A percentile compares a stretch with the other conserved stretches of the same genome.
phyloP scores from a whole-genome alignment of 768 basidiomycete species.

The Lactifluus volemus region DNA sequence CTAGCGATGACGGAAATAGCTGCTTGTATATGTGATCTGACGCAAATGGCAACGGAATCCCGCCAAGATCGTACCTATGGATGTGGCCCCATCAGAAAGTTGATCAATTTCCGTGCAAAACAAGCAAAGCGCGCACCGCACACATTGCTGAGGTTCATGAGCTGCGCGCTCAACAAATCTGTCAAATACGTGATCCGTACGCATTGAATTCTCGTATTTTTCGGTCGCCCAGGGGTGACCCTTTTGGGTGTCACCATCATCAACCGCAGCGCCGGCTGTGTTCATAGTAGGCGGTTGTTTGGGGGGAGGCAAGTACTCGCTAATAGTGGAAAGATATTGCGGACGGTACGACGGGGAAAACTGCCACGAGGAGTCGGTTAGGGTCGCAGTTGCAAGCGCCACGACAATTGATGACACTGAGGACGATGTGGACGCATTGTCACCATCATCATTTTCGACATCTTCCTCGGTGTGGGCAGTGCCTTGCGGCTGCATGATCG shows the following conservation, averaged over 20 bases:
- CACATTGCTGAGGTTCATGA: conserved; percentile 72
- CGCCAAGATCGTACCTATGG: conserved; percentile 77
- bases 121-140: conserved; percentile 49
- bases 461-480: not conserved
- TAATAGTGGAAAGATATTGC: conserved; percentile 63
- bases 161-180: conserved; percentile 67
- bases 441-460: conserved; percentile 23
- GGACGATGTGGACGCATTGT: conserved; percentile 30
- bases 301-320: conserved; percentile 60
- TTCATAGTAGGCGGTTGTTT: conserved; percentile 33
- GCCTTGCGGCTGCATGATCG: not conserved
- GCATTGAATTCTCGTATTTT: conserved; percentile 70
- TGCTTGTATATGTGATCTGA: conserved; percentile 60
- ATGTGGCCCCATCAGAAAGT: conserved; percentile 1
- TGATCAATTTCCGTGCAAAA: not conserved
- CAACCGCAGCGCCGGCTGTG: conserved; percentile 34
- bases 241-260: conserved; percentile 33
- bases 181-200: conserved; percentile 81
- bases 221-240: conserved; percentile 58
- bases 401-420: conserved; percentile 35
- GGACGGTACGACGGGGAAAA: conserved; percentile 57
- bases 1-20: conserved; percentile 58
- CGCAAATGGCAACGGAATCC: conserved; percentile 80
- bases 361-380: conserved; percentile 59
- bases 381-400: conserved; percentile 46